Conservation (phyloP, 768 basidiomycete genomes). For the Astraeus odoratus region DNA sequence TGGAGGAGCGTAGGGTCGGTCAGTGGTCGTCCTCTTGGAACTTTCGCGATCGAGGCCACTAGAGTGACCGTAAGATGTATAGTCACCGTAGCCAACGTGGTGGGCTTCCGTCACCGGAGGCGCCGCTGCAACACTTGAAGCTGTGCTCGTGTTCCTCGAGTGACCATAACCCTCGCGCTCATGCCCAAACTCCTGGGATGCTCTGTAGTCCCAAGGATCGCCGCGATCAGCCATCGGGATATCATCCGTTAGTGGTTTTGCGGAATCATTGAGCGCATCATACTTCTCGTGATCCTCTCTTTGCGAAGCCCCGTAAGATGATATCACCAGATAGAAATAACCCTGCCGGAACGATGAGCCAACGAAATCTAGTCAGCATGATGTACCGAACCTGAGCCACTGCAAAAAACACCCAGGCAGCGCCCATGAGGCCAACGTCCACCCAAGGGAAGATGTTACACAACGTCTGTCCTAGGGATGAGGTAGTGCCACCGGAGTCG, state of each 20-base stretch:
- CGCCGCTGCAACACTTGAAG: conserved; percentile 47
- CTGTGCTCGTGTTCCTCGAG: conserved; percentile 49
- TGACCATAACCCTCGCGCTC: conserved; percentile 37
- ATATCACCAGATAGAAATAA: conserved; percentile 41
- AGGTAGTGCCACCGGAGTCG: conserved; percentile 23
- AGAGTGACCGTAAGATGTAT: conserved; percentile 28
- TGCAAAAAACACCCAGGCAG: conserved; percentile 76
- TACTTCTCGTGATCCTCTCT: conserved; percentile 78
- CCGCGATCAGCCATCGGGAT: conserved; percentile 58
- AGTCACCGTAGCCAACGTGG: conserved; percentile 21
- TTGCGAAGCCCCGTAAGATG: conserved; percentile 67
- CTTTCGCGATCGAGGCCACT: conserved; percentile 16
- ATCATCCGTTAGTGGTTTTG: conserved; percentile 46
- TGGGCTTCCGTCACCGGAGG: conserved; percentile 42
- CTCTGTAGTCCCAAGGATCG: conserved; percentile 66
- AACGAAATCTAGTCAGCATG: background rate
- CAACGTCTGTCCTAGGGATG: conserved; percentile 56
- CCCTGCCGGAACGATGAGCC: conserved; percentile 30
- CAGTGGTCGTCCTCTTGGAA: conserved; percentile 11
- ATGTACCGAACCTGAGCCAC: conserved; percentile 61
- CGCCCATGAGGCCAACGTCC: conserved; percentile 86
- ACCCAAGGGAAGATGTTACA: conserved; percentile 93
- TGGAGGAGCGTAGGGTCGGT: conserved; percentile 27
- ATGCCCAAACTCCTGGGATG: conserved; percentile 36
- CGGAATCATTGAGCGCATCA: conserved; percentile 59